phyloP scores from a whole-genome alignment of 2,329 filamentous ascomycete genomes.

The Aspergillus pseudoterreus region DNA sequence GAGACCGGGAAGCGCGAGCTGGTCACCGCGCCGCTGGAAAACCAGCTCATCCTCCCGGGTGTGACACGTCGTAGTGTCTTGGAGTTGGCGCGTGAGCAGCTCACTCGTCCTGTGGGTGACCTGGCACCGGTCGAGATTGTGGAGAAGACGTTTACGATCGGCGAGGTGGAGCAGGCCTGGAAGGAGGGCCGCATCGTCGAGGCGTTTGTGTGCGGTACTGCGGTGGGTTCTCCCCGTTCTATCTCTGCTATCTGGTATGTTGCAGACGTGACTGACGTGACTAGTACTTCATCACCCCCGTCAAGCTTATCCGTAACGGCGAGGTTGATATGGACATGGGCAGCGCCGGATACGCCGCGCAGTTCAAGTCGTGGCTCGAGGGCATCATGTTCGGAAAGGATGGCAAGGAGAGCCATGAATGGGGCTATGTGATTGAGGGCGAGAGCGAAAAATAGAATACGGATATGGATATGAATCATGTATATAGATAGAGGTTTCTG shows the following conservation, averaged over 20 bases:
- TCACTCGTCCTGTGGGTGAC: constrained; percentile 45
- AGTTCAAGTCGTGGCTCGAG: constrained; percentile 63
- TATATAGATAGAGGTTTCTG: not conserved
- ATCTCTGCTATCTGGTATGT: no score
- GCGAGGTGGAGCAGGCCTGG: constrained; percentile 68
- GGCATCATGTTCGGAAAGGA: constrained; percentile 74
- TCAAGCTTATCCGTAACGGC: constrained; percentile 66
- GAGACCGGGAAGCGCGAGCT: constrained; percentile 62
- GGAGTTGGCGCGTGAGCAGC: constrained; percentile 63
- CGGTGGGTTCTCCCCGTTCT: constrained; percentile 52
- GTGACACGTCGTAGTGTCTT: constrained; percentile 80
- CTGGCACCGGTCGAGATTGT: constrained; percentile 75
- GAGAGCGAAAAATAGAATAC: constrained; percentile 39
- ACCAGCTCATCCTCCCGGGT: constrained; percentile 80
- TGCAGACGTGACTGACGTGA: not conserved
- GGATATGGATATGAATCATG: not conserved
- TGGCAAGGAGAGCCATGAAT: constrained; percentile 63
- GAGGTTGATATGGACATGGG: constrained; percentile 58
- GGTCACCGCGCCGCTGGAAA: constrained; percentile 77
- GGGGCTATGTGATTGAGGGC: constrained; percentile 66
- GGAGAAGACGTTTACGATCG: constrained; percentile 78
- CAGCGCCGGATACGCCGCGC: constrained; percentile 30
- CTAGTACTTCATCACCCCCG: constrained; percentile 67
- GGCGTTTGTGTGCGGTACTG: constrained; percentile 82
- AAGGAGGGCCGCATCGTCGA: constrained; percentile 75